phyloP scores from a whole-genome alignment of 768 basidiomycete species.

The Xerocomellus dryophilus region DNA sequence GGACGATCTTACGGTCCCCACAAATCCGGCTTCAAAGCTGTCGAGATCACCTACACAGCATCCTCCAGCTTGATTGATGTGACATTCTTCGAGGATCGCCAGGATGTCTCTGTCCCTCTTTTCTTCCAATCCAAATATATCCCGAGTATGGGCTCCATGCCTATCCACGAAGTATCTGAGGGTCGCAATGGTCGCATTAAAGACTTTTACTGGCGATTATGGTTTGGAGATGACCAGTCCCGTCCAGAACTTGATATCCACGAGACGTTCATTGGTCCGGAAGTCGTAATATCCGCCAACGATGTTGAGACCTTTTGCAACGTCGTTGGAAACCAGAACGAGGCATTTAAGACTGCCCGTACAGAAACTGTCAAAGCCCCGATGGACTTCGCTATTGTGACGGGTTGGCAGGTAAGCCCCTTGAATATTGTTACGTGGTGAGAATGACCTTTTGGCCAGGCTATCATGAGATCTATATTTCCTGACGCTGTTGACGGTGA shows the following conservation, averaged over 20 bases:
- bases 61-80: conserved; percentile 59
- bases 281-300: conserved; percentile 72
- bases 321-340: conserved; percentile 91
- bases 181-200: conserved; percentile 90
- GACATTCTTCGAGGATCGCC: conserved; percentile 81
- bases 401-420: conserved; percentile 89
- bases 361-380: conserved; percentile 75
- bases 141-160: conserved; percentile 83
- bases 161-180: conserved; percentile 85
- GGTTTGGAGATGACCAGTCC: conserved; percentile 85
- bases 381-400: conserved; percentile 98
- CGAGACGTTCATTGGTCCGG: conserved; percentile 82
- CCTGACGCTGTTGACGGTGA: conserved; percentile 90
- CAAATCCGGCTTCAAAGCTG: conserved; percentile 73
- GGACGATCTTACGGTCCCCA: conserved; percentile 79
- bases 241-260: conserved; percentile 78
- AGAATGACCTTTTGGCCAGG: conserved; percentile 44
- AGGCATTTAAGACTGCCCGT: conserved; percentile 80
- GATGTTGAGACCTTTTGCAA: conserved; percentile 88
- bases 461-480: conserved; percentile 99
- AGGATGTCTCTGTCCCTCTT: conserved; percentile 72
- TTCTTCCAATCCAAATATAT: conserved; percentile 80
- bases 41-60: conserved; percentile 64
- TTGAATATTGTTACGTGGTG: background rate
- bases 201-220: conserved; percentile 96